Percentiles rank a stretch among this genome's conserved stretches.
Evolutionary conservation across 75 land plant genomes (phyloP).

Genomic region (Pinus tabuliformis): DNA sequence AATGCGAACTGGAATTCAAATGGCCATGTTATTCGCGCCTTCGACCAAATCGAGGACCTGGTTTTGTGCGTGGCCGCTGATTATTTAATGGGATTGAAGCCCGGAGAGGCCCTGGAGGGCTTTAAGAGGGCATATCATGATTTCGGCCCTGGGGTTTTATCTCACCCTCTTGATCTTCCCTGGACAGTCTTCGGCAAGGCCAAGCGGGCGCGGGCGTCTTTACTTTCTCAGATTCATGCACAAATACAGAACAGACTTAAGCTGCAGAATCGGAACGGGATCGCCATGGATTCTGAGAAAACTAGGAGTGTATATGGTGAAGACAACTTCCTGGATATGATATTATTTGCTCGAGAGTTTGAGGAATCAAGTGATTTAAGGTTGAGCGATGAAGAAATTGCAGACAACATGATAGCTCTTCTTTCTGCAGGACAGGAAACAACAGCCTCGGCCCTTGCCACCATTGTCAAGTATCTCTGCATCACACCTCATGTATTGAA

Average conservation of each 20-base stretch:
- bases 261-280: not conserved
- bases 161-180: not conserved
- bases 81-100: conserved; percentile 6
- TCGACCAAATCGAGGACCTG: not conserved
- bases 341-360: not conserved
- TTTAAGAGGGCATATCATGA: not conserved
- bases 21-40: not conserved
- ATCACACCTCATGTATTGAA: not conserved
- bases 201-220: not conserved
- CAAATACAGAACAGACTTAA: not conserved
- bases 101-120: not conserved
- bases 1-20: not conserved
- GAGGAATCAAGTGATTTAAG: not conserved
- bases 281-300: too few relatives aligned
- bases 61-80: not conserved
- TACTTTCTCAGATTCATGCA: not conserved
- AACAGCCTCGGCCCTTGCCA: conserved; percentile 23
- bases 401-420: not conserved
- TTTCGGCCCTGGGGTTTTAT: not conserved
- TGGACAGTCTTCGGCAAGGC: not conserved
- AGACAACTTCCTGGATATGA: not conserved
- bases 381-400: conserved; percentile 4
- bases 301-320: not conserved
- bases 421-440: conserved; percentile 30
- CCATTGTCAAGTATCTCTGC: conserved; percentile 3